Conservation (phyloP, 495 filamentous ascomycete species). For the Penicillium cinerascens region DNA sequence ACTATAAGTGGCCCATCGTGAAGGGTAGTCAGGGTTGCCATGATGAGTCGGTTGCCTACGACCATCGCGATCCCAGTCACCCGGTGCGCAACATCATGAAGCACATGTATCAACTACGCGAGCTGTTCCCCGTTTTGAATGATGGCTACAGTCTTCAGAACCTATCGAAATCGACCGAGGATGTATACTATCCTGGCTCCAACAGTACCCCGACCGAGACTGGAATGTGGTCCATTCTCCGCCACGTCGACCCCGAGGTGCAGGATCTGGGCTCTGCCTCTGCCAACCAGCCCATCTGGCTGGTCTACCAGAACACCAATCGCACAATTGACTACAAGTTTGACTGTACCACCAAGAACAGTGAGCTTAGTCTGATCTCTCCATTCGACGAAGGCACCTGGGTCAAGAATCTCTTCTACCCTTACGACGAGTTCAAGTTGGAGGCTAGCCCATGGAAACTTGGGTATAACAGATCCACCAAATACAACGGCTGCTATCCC, state of each 20-base stretch:
- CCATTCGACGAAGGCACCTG: conserved; percentile 52
- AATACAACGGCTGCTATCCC: conserved; percentile 54
- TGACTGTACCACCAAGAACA: conserved; percentile 45
- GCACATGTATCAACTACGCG: conserved; percentile 60
- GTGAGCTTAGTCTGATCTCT: conserved; percentile 47
- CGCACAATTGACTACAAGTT: conserved; percentile 52
- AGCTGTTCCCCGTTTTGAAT: conserved; percentile 57
- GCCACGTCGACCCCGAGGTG: conserved; percentile 40
- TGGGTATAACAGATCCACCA: conserved; percentile 38
- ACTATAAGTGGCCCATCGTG: conserved; percentile 56
- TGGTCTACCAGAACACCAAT: conserved; percentile 63
- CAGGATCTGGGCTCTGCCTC: conserved; percentile 45
- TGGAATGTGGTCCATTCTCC: conserved; percentile 63
- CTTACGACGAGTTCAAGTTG: conserved; percentile 54
- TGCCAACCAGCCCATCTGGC: conserved; percentile 57
- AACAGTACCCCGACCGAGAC: conserved; percentile 52
- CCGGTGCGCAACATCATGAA: conserved; percentile 64
- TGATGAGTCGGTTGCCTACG: conserved; percentile 53
- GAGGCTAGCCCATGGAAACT: conserved; percentile 32
- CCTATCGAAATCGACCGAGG: conserved; percentile 54
- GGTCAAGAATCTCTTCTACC: conserved; percentile 63
- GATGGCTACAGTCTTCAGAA: conserved; percentile 56
- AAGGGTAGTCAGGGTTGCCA: conserved; percentile 52
- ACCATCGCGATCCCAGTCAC: conserved; percentile 68
- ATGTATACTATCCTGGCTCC: conserved; percentile 51